Percentiles rank a stretch among this genome's conserved stretches.
Evolutionary conservation across 306 rosid genomes (phyloP).

Genomic region (Calophaca sinica): DNA sequence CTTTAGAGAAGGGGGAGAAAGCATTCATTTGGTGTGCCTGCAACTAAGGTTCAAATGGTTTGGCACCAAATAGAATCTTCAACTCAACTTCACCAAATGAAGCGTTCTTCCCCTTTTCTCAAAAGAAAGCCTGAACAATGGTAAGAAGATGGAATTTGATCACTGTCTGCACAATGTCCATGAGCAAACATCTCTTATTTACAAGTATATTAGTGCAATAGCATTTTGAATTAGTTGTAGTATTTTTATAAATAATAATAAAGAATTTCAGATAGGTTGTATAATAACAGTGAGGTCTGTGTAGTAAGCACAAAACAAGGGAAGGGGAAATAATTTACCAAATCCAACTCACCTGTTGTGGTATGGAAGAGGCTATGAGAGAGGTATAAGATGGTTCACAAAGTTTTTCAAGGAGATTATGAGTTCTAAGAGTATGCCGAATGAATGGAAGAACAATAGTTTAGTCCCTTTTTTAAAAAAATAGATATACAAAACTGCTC

Average conservation of each 20-base stretch:
- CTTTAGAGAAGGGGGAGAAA: background rate
- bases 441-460: too few relatives aligned
- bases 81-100: background rate
- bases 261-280: constrained; percentile 6
- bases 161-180: background rate
- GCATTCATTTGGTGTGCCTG: constrained; percentile 10
- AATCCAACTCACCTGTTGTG: background rate
- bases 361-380: too few relatives aligned
- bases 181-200: constrained; percentile 1
- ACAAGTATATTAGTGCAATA: background rate
- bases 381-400: too few relatives aligned
- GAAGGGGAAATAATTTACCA: background rate
- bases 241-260: background rate
- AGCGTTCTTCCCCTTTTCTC: background rate
- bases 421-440: too few relatives aligned
- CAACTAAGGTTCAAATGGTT: constrained; percentile 26
- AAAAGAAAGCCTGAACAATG: constrained; percentile 4
- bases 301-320: constrained; percentile 27
- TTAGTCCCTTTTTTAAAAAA: too few relatives aligned
- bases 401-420: too few relatives aligned
- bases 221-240: constrained; percentile 14
- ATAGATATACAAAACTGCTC: too few relatives aligned
- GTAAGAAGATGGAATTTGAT: background rate
- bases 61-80: constrained; percentile 16
- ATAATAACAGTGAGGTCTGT: background rate